These are phyloP conservation scores for Colletotrichum filicis DNA, from an alignment of 2,329 filamentous ascomycete species.

Conservation along the genomic window DNA sequence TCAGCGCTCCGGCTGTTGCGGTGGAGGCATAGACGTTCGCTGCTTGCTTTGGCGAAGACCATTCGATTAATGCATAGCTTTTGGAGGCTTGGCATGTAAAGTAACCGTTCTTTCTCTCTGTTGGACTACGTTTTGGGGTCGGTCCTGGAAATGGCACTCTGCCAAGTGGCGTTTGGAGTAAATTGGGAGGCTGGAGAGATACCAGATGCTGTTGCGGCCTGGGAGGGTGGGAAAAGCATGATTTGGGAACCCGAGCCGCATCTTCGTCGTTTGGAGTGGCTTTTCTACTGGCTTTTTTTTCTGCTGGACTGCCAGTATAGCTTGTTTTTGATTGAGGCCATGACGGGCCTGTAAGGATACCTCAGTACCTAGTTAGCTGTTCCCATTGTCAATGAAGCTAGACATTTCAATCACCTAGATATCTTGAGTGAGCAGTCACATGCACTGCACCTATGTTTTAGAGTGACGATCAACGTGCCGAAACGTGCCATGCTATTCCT, in stretches of 20 bases:
- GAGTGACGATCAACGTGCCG: too few relatives aligned
- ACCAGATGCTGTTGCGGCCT: conserved; percentile 36
- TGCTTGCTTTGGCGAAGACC: conserved; percentile 26
- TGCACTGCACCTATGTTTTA: too few relatives aligned
- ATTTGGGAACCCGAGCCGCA: conserved; percentile 31
- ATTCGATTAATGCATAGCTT: conserved; percentile 33
- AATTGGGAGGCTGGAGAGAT: conserved; percentile 35
- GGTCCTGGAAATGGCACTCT: conserved; percentile 31
- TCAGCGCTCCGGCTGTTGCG: conserved; percentile 42
- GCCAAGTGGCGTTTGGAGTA: conserved; percentile 39
- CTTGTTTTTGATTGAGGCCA: conserved; percentile 25
- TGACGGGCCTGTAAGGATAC: conserved; percentile 25
- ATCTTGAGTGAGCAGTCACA: too few relatives aligned
- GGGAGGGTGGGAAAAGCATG: conserved; percentile 32
- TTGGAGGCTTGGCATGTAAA: conserved; percentile 34
- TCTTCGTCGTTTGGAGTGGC: conserved; percentile 24
- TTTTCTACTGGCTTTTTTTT: conserved; percentile 14
- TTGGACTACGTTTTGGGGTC: conserved; percentile 30
- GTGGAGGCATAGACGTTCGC: conserved; percentile 47
- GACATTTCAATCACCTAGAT: neutral
- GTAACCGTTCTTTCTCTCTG: conserved; percentile 34
- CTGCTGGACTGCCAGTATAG: conserved; percentile 25
- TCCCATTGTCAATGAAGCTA: conserved; percentile 24
- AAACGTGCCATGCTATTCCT: too few relatives aligned
- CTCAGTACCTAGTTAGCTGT: conserved; percentile 18